A percentile compares a stretch with the other conserved stretches of the same genome.
Evolutionary conservation across 1,139 yeast species (phyloP).

Genomic region (Trichomonascaceae sp.): DNA sequence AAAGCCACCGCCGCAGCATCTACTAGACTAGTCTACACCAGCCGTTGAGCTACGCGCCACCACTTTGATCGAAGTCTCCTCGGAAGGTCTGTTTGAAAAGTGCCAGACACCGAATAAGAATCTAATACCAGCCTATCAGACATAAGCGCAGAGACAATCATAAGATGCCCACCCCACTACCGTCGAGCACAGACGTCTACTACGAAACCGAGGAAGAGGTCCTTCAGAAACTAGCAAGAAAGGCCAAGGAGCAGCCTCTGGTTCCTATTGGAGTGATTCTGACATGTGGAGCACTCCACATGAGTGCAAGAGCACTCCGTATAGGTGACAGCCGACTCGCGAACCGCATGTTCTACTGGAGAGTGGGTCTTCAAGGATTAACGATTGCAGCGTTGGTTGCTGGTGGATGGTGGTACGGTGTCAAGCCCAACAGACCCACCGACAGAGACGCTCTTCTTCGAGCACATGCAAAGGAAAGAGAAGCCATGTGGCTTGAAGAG

Average conservation of each 20-base stretch:
- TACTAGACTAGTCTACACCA: too few relatives aligned
- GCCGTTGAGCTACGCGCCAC: too few relatives aligned
- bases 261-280: slow-evolving; percentile 68
- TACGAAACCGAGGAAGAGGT: slow-evolving; percentile 9
- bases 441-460: slow-evolving; percentile 46
- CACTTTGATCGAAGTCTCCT: too few relatives aligned
- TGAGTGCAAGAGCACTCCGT: slow-evolving; percentile 67
- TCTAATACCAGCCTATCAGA: too few relatives aligned
- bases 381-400: slow-evolving; percentile 71
- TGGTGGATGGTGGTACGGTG: slow-evolving; percentile 59
- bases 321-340: slow-evolving; percentile 64
- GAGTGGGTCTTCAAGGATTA: slow-evolving; percentile 75
- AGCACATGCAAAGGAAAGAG: slow-evolving; percentile 76
- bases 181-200: not conserved
- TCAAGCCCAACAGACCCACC: slow-evolving; percentile 45
- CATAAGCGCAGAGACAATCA: too few relatives aligned
- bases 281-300: slow-evolving; percentile 66
- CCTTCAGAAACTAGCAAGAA: slow-evolving; percentile 19
- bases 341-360: slow-evolving; percentile 77
- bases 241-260: slow-evolving; percentile 26
- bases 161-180: not conserved
- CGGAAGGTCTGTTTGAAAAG: too few relatives aligned
- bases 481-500: slow-evolving; percentile 81
- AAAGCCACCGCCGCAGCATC: too few relatives aligned
- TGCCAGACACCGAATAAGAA: too few relatives aligned